phyloP scores from a whole-genome alignment of 345 rosid species.

The Lepidium africanum region DNA sequence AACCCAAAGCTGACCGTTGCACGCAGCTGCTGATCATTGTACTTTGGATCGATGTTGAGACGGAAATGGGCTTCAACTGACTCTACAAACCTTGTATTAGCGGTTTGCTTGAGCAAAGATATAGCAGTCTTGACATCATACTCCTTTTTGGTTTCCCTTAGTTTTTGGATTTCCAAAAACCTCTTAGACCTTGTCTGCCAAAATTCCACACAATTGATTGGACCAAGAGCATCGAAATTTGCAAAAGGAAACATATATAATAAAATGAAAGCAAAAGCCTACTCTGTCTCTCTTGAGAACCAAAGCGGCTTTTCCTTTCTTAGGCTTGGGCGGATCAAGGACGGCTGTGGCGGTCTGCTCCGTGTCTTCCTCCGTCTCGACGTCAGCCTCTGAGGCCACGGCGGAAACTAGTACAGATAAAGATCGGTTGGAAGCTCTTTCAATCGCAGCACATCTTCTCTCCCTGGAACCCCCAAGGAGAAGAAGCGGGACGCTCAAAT shows the following conservation, averaged over 20 bases:
- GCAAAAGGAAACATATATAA: no score
- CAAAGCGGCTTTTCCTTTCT: constrained; percentile 85
- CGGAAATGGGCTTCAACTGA: constrained; percentile 95
- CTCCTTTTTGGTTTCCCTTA: constrained; percentile 80
- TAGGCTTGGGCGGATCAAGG: constrained; percentile 49
- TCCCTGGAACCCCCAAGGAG: constrained; percentile 17
- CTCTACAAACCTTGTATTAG: constrained; percentile 72
- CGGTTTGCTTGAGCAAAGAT: constrained; percentile 66
- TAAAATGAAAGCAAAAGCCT: constrained; percentile 1
- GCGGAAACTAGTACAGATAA: constrained; percentile 35
- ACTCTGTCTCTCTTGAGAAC: constrained; percentile 87
- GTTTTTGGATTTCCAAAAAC: constrained; percentile 93
- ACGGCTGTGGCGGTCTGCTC: constrained; percentile 39
- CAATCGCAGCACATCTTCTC: constrained; percentile 12
- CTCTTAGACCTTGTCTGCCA: constrained; percentile 95
- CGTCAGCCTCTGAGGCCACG: constrained; percentile 42
- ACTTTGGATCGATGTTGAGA: constrained; percentile 92
- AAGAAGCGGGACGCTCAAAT: constrained; percentile 33
- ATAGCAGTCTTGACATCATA: constrained; percentile 68
- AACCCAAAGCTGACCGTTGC: constrained; percentile 58
- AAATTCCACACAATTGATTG: background rate
- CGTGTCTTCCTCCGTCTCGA: constrained; percentile 38
- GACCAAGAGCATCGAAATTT: background rate
- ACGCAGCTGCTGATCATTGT: constrained; percentile 93
- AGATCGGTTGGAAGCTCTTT: constrained; percentile 6